Evolutionary conservation across 2,329 filamentous ascomycete genomes (phyloP).

Genomic region (Colletotrichum sojae): DNA sequence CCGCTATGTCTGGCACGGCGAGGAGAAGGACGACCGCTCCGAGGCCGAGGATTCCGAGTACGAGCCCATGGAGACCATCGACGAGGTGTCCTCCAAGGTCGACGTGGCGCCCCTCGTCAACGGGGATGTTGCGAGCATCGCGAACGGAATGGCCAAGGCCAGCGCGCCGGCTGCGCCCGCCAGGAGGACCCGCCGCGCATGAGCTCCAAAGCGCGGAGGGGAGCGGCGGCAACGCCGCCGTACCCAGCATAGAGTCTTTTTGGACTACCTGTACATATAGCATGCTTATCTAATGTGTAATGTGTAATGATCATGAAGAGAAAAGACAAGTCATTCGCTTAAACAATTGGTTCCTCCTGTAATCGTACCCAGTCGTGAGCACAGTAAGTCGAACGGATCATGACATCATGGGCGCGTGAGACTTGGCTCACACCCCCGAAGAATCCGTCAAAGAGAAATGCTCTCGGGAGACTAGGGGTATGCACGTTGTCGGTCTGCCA

Average conservation of each 20-base stretch:
- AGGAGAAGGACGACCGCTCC: constrained; percentile 70
- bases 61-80: constrained; percentile 46
- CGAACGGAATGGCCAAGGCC: constrained; percentile 26
- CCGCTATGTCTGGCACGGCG: constrained; percentile 63
- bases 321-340: constrained; percentile 19
- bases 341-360: neutral
- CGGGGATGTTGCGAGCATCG: constrained; percentile 24
- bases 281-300: constrained; percentile 30
- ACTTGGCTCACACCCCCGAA: neutral
- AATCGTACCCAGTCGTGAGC: too few species aligned
- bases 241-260: neutral
- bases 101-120: constrained; percentile 15
- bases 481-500: neutral
- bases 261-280: constrained; percentile 16
- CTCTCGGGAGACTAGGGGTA: constrained; percentile 1
- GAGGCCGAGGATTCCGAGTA: constrained; percentile 67
- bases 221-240: neutral
- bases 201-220: neutral
- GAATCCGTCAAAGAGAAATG: neutral
- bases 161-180: neutral
- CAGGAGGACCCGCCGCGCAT: constrained; percentile 33
- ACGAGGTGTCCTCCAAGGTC: constrained; percentile 35
- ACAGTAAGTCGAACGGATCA: neutral
- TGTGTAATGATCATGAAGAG: constrained; percentile 29
- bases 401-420: constrained; percentile 13